These are phyloP conservation scores for Helotiales sp. DNA, from an alignment of 2,329 filamentous ascomycete species.

Conservation along the genomic window DNA sequence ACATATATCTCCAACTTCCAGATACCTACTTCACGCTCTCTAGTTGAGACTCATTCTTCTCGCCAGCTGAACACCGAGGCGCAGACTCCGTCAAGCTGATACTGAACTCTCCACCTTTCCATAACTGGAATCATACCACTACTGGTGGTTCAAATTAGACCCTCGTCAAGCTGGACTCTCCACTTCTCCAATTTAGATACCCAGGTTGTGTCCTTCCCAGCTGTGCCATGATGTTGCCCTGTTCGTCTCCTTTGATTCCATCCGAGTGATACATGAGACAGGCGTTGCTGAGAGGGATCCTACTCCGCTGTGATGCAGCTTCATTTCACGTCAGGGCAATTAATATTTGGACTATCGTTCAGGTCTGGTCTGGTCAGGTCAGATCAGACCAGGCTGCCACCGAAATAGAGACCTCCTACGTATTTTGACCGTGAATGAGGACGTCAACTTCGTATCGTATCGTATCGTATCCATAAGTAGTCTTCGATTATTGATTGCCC, in stretches of 20 bases:
- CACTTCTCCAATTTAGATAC: neutral
- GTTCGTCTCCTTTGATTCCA: neutral
- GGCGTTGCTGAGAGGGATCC: slow-evolving; percentile 13
- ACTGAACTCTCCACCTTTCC: slow-evolving; percentile 6
- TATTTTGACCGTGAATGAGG: neutral
- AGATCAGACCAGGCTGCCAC: slow-evolving; percentile 1
- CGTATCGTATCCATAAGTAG: neutral
- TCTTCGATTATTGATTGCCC: neutral
- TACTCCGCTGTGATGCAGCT: slow-evolving; percentile 3
- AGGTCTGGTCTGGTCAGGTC: neutral
- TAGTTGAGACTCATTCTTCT: no score
- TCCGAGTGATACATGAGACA: neutral
- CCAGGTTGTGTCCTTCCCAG: neutral
- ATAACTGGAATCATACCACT: neutral
- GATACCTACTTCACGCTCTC: no score
- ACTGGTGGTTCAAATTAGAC: neutral
- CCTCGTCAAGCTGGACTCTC: slow-evolving; percentile 1
- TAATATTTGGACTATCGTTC: neutral
- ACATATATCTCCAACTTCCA: neutral
- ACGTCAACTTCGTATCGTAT: neutral
- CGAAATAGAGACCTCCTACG: neutral
- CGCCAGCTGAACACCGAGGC: slow-evolving; percentile 1
- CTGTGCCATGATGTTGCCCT: slow-evolving; percentile 2
- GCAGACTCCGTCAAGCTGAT: neutral
- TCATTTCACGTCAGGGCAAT: slow-evolving; percentile 13